Conservation (phyloP, 2,329 filamentous ascomycete genomes). For the Nemania bipapillata region DNA sequence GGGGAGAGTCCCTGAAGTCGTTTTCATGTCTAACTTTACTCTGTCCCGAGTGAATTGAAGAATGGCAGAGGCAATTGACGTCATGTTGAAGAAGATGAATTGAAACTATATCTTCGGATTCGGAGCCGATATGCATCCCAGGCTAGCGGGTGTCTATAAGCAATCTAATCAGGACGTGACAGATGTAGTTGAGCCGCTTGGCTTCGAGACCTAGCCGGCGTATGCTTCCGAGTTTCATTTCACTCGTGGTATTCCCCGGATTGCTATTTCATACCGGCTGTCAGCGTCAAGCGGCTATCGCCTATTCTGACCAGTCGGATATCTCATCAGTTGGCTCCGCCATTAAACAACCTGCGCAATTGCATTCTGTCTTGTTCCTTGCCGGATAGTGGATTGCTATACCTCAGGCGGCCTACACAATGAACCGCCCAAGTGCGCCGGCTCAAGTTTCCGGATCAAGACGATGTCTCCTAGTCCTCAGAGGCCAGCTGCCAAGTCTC, state of each 20-base stretch:
- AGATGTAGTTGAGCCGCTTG: slow-evolving; percentile 37
- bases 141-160: slow-evolving; percentile 21
- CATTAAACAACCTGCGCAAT: slow-evolving; percentile 41
- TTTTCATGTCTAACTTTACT: not conserved
- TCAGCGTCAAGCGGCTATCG: slow-evolving; percentile 47
- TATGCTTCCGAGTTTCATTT: slow-evolving; percentile 44
- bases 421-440: slow-evolving; percentile 38
- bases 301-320: slow-evolving; percentile 49
- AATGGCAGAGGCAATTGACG: not conserved
- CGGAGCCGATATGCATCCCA: slow-evolving; percentile 19
- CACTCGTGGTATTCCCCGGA: slow-evolving; percentile 33
- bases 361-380: slow-evolving; percentile 38
- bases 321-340: slow-evolving; percentile 39
- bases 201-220: slow-evolving; percentile 28
- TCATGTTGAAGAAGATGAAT: not conserved
- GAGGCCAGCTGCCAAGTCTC: slow-evolving; percentile 23
- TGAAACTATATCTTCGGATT: not conserved
- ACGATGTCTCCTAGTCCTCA: slow-evolving; percentile 37
- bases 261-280: slow-evolving; percentile 38
- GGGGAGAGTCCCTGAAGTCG: not conserved
- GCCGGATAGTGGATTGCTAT: slow-evolving; percentile 43
- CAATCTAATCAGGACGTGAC: slow-evolving; percentile 38
- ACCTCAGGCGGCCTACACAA: slow-evolving; percentile 44
- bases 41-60: not conserved
- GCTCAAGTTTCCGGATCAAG: slow-evolving; percentile 44